Percentiles rank a stretch among this genome's conserved stretches.
These are phyloP conservation scores for Myxozyma sirexii DNA, from an alignment of 805 yeast species.

Conservation along the genomic window DNA sequence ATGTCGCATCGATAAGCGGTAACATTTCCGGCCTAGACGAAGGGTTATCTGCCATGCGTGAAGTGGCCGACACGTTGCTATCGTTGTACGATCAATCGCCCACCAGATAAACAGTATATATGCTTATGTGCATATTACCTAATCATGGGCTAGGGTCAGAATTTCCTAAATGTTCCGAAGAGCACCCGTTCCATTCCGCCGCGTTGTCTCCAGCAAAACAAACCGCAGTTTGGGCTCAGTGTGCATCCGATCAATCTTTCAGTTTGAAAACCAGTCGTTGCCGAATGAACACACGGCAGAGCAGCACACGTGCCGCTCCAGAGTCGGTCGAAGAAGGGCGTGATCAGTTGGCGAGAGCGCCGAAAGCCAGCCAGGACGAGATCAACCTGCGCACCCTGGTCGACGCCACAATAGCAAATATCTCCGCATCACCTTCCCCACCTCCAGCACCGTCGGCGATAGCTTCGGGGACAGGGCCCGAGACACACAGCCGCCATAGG, in stretches of 20 bases:
- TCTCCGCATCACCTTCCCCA: not conserved
- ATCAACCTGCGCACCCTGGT: constrained; percentile 24
- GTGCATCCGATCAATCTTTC: no score
- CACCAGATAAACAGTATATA: not conserved
- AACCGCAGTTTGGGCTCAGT: no score
- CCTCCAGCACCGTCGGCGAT: not conserved
- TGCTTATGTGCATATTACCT: no score
- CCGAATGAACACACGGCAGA: not conserved
- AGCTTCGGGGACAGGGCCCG: not conserved
- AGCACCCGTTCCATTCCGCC: constrained; percentile 10
- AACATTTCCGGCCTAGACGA: constrained; percentile 23
- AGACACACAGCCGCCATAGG: no score
- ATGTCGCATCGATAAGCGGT: constrained; percentile 13
- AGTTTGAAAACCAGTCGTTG: no score
- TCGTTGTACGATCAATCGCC: not conserved
- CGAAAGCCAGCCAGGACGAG: constrained; percentile 11
- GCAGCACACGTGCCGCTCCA: not conserved
- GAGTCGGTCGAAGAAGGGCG: not conserved
- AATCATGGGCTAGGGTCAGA: not conserved
- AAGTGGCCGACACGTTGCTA: constrained; percentile 3
- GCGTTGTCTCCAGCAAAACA: not conserved
- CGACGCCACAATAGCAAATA: constrained; percentile 21
- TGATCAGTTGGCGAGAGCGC: not conserved
- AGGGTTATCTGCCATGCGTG: constrained; percentile 11
- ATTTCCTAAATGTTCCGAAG: constrained; percentile 4